Conservation (phyloP, 208 protist species). For the Trichomonas vaginalis region DNA sequence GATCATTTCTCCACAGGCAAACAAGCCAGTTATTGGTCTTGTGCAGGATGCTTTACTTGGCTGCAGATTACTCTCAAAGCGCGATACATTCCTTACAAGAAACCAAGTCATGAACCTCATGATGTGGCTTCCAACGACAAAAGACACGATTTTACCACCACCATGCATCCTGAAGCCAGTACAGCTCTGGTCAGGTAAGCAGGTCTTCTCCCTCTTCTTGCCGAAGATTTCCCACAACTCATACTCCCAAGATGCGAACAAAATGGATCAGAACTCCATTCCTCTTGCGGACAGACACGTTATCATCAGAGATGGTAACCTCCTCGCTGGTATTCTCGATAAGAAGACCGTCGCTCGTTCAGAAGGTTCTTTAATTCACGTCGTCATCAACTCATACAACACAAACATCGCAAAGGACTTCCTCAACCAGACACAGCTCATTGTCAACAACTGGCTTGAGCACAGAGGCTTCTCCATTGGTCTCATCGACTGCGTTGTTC, state of each 20-base stretch:
- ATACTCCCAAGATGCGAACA: conserved; percentile 25
- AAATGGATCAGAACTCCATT: conserved; percentile 29
- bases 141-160: conserved; percentile 56
- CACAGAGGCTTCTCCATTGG: conserved; percentile 80
- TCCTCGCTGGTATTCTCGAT: conserved; percentile 45
- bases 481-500: conserved; percentile 88
- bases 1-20: conserved; percentile 93
- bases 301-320: conserved; percentile 47
- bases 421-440: conserved; percentile 67
- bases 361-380: conserved; percentile 73
- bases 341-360: conserved; percentile 44
- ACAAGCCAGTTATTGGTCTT: conserved; percentile 95
- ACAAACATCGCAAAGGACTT: conserved; percentile 65
- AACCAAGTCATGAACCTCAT: conserved; percentile 89
- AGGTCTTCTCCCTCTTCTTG: conserved; percentile 89
- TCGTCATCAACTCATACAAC: conserved; percentile 85
- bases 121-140: conserved; percentile 76
- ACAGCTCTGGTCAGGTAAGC: conserved; percentile 95
- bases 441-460: conserved; percentile 84
- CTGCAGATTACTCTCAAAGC: conserved; percentile 25
- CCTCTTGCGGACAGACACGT: conserved; percentile 38
- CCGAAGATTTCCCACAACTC: conserved; percentile 68
- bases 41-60: conserved; percentile 95
- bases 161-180: conserved; percentile 91
- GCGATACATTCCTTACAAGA: conserved; percentile 30